A percentile compares a stretch with the other conserved stretches of the same genome.
These are phyloP conservation scores for Stachybotrys chlorohalonatus DNA, from an alignment of 2,329 filamentous ascomycete genomes.

Conservation along the genomic window DNA sequence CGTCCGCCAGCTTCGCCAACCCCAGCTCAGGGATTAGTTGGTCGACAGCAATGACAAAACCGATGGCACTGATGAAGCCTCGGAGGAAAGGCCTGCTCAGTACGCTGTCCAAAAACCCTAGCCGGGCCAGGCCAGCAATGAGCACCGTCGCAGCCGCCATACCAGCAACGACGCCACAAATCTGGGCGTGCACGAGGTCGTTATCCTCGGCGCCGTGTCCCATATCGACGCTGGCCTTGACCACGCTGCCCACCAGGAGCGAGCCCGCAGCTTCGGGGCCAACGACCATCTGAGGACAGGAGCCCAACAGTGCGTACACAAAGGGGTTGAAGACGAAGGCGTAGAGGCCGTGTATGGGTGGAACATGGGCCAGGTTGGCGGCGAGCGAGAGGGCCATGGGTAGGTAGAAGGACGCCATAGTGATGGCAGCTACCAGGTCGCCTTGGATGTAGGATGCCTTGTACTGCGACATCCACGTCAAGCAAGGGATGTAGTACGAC, in stretches of 20 bases:
- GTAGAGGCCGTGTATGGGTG: conserved; percentile 89
- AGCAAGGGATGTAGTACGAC: conserved; percentile 83
- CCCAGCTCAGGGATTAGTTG: conserved; percentile 89
- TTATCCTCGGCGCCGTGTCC: conserved; percentile 58
- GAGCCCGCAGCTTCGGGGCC: conserved; percentile 93
- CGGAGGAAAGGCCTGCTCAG: conserved; percentile 85
- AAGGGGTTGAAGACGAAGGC: conserved; percentile 88
- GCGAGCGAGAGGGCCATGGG: conserved; percentile 94
- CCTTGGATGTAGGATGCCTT: conserved; percentile 72
- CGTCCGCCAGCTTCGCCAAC: conserved; percentile 55
- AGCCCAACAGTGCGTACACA: conserved; percentile 84
- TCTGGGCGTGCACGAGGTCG: conserved; percentile 60
- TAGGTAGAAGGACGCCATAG: conserved; percentile 97
- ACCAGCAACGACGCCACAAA: conserved; percentile 81
- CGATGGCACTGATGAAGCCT: conserved; percentile 95
- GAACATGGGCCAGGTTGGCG: conserved; percentile 84
- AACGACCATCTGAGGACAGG: conserved; percentile 86
- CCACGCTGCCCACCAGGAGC: conserved; percentile 77
- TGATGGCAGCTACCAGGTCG: conserved; percentile 79
- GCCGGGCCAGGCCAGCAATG: conserved; percentile 71
- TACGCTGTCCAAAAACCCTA: conserved; percentile 92
- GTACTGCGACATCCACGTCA: conserved; percentile 89
- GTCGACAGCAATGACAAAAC: conserved; percentile 91
- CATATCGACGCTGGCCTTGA: conserved; percentile 65
- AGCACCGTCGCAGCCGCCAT: conserved; percentile 84